Conservation (phyloP, 164 flowering plant species). For the Stephania cephalantha region DNA sequence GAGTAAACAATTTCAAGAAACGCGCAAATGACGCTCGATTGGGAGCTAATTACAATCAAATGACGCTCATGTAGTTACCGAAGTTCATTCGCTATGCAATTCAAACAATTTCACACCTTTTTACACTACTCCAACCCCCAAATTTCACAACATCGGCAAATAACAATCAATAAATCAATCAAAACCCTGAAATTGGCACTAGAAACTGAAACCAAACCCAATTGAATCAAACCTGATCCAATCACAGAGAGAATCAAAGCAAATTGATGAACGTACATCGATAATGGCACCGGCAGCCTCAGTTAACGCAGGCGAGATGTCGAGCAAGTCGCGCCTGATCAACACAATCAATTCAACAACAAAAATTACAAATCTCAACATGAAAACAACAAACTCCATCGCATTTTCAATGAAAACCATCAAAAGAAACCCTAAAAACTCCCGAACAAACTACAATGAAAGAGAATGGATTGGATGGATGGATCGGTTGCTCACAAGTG, state of each 20-base stretch:
- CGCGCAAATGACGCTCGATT: no score
- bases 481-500: constrained; percentile 42
- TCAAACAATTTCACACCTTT: no score
- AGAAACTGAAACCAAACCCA: neutral
- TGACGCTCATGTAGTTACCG: no score
- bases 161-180: no score
- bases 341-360: neutral
- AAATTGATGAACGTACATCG: constrained; percentile 48
- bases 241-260: neutral
- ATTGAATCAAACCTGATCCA: neutral
- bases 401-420: neutral
- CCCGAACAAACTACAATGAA: neutral
- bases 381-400: neutral
- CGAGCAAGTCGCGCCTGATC: constrained; percentile 78
- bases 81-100: no score
- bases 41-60: no score
- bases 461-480: neutral
- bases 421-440: neutral
- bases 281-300: constrained; percentile 95
- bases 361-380: constrained; percentile 1
- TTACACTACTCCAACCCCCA: neutral
- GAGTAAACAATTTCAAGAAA: no score
- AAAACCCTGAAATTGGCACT: neutral
- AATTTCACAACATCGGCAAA: neutral
- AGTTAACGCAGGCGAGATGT: constrained; percentile 76